Conservation (phyloP, 2,329 filamentous ascomycete genomes). For the Ophiostoma sp. region DNA sequence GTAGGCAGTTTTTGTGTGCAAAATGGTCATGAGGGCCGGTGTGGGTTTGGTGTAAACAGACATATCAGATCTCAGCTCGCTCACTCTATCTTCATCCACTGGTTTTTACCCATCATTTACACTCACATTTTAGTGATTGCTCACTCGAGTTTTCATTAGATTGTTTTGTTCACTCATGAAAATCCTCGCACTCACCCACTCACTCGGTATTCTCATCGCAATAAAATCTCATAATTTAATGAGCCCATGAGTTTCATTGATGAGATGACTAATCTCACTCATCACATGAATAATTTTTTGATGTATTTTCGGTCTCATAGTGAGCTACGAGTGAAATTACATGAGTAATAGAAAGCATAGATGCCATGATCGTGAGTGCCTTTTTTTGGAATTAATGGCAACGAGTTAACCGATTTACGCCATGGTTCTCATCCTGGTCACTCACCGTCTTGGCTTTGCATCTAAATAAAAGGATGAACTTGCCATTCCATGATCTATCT, state of each 20-base stretch:
- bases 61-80: background rate
- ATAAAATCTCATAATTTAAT: background rate
- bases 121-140: background rate
- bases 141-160: background rate
- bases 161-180: background rate
- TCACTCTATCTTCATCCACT: background rate
- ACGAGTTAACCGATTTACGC: too few relatives aligned
- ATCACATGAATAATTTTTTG: background rate
- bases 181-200: too few relatives aligned
- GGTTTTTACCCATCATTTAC: background rate
- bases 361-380: too few relatives aligned
- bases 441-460: background rate
- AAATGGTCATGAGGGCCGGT: background rate
- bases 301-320: too few relatives aligned
- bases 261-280: too few relatives aligned
- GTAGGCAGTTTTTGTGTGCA: background rate
- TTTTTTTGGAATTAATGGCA: too few relatives aligned
- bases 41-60: background rate
- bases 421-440: background rate
- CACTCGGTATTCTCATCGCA: background rate
- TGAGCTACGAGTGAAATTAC: background rate
- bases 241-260: background rate
- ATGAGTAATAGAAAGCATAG: background rate
- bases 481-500: slow-evolving; percentile 3
- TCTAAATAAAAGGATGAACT: background rate